Evolutionary conservation across 495 filamentous ascomycete species (phyloP).

Genomic region (Talaromyces wortmannii): DNA sequence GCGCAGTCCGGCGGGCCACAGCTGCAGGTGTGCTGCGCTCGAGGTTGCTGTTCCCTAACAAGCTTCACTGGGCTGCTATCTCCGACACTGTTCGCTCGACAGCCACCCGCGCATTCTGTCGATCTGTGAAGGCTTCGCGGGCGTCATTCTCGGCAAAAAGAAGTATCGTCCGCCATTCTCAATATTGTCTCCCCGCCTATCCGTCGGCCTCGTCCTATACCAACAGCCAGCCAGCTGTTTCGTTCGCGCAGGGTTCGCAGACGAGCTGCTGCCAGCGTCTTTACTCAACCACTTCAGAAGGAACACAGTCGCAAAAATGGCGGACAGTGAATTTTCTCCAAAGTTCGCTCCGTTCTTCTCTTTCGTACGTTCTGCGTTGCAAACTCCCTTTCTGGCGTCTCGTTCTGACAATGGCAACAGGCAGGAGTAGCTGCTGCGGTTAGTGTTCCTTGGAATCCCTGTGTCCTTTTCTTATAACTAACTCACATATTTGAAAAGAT

Average conservation of each 20-base stretch:
- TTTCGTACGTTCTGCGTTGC: constrained; percentile 58
- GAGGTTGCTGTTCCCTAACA: no score
- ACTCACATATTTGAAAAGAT: constrained; percentile 43
- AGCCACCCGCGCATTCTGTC: neutral
- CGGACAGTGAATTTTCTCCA: constrained; percentile 64
- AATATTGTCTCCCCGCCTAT: no score
- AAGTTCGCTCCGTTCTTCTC: constrained; percentile 97
- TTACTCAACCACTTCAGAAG: neutral
- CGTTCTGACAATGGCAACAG: constrained; percentile 41
- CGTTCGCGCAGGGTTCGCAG: neutral
- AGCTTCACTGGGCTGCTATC: neutral
- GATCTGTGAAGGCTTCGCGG: neutral
- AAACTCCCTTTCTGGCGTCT: neutral
- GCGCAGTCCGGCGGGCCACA: neutral
- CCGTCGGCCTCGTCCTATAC: no score
- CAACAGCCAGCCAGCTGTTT: neutral
- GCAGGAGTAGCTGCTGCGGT: constrained; percentile 87
- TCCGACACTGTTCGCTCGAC: neutral
- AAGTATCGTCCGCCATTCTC: no score
- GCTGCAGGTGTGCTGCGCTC: no score
- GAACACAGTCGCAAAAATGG: constrained; percentile 40
- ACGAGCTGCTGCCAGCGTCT: neutral
- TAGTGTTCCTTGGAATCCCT: constrained; percentile 43
- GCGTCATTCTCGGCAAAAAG: no score
- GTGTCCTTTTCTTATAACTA: neutral